Conservation (phyloP, 169 alveolate genomes). For the Amoebophrya sp. region DNA sequence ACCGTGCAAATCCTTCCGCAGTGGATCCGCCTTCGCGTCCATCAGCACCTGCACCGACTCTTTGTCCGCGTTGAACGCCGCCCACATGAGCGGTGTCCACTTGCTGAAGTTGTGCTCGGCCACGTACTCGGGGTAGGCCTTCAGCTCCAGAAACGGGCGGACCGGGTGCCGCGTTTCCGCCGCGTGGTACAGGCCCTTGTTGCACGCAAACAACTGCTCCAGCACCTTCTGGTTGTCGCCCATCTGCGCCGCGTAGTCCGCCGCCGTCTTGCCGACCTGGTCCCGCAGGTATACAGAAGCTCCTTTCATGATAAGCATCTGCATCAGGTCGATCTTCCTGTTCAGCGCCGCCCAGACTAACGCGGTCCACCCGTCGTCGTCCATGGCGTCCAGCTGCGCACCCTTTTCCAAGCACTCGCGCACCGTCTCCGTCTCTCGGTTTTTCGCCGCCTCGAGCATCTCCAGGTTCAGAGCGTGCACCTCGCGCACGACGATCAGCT, state of each 20-base stretch:
- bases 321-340: not conserved
- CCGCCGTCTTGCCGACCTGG: constrained; percentile 1
- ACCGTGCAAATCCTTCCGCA: not conserved
- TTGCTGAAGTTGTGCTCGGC: not conserved
- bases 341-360: not conserved
- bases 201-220: not conserved
- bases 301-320: not conserved
- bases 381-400: not conserved
- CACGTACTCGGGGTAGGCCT: not conserved
- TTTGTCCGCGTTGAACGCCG: not conserved
- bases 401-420: not conserved
- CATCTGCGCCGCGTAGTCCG: not conserved
- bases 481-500: not conserved
- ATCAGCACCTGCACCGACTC: not conserved
- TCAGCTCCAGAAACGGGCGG: not conserved
- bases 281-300: not conserved
- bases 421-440: not conserved
- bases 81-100: not conserved
- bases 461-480: not conserved
- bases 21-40: not conserved
- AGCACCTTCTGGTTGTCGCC: not conserved
- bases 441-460: not conserved
- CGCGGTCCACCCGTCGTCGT: not conserved
- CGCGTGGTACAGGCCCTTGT: not conserved
- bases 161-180: not conserved